Evolutionary conservation across 202 grass and related monocot genomes (phyloP).

Genomic region (Carex sylvatica): DNA sequence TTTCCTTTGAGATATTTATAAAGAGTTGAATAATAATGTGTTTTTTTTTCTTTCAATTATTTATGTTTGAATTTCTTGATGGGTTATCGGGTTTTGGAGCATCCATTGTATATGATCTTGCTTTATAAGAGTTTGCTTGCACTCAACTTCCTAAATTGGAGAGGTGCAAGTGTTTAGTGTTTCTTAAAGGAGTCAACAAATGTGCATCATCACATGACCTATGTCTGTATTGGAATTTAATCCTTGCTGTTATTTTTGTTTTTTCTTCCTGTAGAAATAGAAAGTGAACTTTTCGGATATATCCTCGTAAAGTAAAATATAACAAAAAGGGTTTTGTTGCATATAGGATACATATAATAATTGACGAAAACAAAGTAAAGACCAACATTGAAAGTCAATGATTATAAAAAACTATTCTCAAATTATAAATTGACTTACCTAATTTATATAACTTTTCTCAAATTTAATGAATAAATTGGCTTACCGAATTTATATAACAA

Average conservation of each 20-base stretch:
- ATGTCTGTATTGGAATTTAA: neutral
- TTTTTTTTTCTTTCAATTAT: neutral
- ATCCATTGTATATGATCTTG: neutral
- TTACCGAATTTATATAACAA: no score
- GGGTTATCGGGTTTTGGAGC: slow-evolving; percentile 7
- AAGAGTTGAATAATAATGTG: neutral
- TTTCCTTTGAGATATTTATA: neutral
- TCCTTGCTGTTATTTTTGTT: neutral
- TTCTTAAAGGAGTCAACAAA: slow-evolving; percentile 13
- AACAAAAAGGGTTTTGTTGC: no score
- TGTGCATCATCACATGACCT: slow-evolving; percentile 21
- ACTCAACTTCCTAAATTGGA: slow-evolving; percentile 13
- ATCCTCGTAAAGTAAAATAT: neutral
- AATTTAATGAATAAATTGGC: no score
- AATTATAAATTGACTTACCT: no score
- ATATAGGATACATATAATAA: no score
- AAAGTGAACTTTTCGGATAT: neutral
- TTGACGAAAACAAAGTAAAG: no score
- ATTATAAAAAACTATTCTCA: no score
- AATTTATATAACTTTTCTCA: no score
- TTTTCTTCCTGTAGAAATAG: neutral
- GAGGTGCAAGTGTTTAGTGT: neutral
- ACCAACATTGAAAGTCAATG: no score
- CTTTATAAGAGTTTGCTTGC: slow-evolving; percentile 1
- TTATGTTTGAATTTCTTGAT: neutral